Evolutionary conservation across 2,329 filamentous ascomycete species (phyloP).

Genomic region (Arthrocladium fulminans): DNA sequence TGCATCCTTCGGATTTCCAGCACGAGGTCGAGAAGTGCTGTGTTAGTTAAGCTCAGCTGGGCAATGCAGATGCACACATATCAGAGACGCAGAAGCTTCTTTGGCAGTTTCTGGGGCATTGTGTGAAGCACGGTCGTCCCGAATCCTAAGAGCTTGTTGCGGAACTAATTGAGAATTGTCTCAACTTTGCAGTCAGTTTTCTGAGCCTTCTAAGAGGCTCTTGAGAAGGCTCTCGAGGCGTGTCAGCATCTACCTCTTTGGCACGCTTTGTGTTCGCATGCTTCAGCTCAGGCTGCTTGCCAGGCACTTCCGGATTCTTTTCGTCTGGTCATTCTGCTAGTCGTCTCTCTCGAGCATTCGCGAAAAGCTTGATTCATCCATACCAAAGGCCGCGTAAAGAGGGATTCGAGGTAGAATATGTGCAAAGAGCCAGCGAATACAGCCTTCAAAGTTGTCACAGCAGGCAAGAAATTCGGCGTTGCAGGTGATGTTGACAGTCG

Average conservation of each 20-base stretch:
- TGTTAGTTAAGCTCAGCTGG: conserved; percentile 44
- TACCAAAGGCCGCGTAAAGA: too few species aligned
- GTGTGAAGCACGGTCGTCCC: conserved; percentile 42
- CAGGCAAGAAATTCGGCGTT: too few species aligned
- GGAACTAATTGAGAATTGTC: conserved; percentile 44
- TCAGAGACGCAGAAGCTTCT: conserved; percentile 34
- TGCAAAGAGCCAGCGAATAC: too few species aligned
- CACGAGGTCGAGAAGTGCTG: conserved; percentile 43
- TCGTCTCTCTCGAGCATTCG: neutral
- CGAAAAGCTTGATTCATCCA: too few species aligned
- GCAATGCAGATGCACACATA: conserved; percentile 40
- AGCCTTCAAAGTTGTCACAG: too few species aligned
- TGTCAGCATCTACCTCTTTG: conserved; percentile 40
- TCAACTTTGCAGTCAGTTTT: conserved; percentile 30
- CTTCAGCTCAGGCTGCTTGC: conserved; percentile 25
- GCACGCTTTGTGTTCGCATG: conserved; percentile 43
- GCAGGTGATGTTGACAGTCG: too few species aligned
- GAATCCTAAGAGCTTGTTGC: conserved; percentile 42
- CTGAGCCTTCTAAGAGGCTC: conserved; percentile 33
- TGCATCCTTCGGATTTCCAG: conserved; percentile 37
- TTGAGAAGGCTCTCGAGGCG: conserved; percentile 36
- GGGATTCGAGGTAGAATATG: too few species aligned
- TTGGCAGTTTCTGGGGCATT: conserved; percentile 40
- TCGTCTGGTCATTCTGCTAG: conserved; percentile 24
- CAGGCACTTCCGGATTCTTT: conserved; percentile 15